A percentile compares a stretch with the other conserved stretches of the same genome.
Evolutionary conservation across 306 rosid species (phyloP).

Genomic region (Cucumis hystrix): DNA sequence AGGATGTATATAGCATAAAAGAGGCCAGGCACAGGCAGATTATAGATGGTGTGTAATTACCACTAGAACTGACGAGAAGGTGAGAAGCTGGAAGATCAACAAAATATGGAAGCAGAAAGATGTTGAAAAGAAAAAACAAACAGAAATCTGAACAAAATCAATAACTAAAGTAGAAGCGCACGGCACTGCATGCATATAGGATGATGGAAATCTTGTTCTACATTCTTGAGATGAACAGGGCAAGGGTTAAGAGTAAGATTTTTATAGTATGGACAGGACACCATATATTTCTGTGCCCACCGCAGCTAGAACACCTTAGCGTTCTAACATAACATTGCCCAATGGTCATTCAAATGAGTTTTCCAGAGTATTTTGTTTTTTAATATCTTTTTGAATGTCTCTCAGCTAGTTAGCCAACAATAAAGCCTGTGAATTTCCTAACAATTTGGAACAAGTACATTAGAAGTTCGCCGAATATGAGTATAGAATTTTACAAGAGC

Average conservation of each 20-base stretch:
- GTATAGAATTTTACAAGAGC: not conserved
- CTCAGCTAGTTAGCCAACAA: not conserved
- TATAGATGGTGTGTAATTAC: not conserved
- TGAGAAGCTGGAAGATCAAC: not conserved
- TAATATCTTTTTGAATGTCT: not conserved
- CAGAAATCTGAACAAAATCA: not conserved
- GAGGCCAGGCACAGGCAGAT: not conserved
- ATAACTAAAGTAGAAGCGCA: not conserved
- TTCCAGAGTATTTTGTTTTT: not conserved
- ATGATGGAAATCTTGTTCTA: not conserved
- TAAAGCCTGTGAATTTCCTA: not conserved
- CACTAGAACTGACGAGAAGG: not conserved
- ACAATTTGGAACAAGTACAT: not conserved
- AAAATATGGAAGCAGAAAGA: not conserved
- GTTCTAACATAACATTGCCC: not conserved
- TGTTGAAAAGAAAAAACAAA: not conserved
- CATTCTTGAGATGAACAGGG: not conserved
- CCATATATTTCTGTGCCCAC: not conserved
- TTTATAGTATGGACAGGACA: not conserved
- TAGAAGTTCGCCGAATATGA: not conserved
- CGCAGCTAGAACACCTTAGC: not conserved
- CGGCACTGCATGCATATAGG: not conserved
- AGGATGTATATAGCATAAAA: not conserved
- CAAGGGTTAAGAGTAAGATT: not conserved
- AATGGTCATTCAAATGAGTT: not conserved